Conservation (phyloP, 2,329 filamentous ascomycete species). For the Xylaria sp. region DNA sequence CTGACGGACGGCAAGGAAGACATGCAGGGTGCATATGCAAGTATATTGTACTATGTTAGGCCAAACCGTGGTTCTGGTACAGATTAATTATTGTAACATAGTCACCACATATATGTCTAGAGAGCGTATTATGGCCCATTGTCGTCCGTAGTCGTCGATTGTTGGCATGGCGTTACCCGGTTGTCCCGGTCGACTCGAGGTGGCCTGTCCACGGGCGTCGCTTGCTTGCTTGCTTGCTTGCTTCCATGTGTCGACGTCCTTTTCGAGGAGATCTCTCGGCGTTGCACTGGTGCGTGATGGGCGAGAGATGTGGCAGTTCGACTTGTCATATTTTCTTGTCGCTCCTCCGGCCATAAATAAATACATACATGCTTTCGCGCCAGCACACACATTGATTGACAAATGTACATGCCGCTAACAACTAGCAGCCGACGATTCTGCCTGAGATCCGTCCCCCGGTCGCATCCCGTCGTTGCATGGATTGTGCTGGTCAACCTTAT, state of each 20-base stretch:
- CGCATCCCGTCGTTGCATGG: neutral
- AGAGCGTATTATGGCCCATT: no score
- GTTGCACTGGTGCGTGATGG: neutral
- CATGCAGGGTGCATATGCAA: neutral
- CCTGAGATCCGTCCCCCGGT: neutral
- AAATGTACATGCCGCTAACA: neutral
- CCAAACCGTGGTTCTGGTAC: neutral
- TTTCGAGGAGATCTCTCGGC: neutral
- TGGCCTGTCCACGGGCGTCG: no score
- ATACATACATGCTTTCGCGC: neutral
- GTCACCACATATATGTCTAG: no score
- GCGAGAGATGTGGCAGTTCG: neutral
- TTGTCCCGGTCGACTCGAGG: no score
- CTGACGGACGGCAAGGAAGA: neutral
- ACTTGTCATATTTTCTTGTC: neutral
- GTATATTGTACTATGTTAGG: neutral
- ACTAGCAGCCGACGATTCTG: neutral
- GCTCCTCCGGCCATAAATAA: neutral
- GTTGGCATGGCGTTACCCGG: no score
- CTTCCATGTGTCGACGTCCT: no score
- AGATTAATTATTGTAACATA: neutral
- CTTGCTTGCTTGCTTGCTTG: no score
- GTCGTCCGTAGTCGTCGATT: no score
- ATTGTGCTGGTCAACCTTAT: neutral
- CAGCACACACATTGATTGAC: neutral